These are phyloP conservation scores for Zalaria sp. DNA, from an alignment of 2,329 filamentous ascomycete genomes.

Conservation along the genomic window DNA sequence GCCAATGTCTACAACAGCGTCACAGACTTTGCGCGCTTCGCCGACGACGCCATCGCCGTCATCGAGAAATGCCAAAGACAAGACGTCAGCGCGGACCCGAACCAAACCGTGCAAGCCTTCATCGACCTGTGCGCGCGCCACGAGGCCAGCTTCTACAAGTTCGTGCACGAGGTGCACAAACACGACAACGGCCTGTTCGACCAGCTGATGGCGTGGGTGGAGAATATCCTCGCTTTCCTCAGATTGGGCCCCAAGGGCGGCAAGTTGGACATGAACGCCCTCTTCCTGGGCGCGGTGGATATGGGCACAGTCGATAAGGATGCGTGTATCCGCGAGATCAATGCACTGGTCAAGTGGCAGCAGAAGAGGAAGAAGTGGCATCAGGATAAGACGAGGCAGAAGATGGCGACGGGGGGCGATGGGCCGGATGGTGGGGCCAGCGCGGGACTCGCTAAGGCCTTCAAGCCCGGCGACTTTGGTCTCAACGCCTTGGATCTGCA, in stretches of 20 bases:
- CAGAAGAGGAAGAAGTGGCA: slow-evolving; percentile 96
- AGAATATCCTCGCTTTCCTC: slow-evolving; percentile 86
- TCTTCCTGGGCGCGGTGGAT: slow-evolving; percentile 69
- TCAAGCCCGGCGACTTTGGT: slow-evolving; percentile 78
- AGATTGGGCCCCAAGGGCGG: slow-evolving; percentile 64
- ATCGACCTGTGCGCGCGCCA: slow-evolving; percentile 93
- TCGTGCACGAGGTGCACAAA: slow-evolving; percentile 92
- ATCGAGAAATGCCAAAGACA: slow-evolving; percentile 53
- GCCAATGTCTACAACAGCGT: slow-evolving; percentile 97
- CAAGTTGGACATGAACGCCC: slow-evolving; percentile 83
- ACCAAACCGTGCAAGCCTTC: slow-evolving; percentile 95
- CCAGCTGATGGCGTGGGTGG: slow-evolving; percentile 92
- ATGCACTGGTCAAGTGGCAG: slow-evolving; percentile 83
- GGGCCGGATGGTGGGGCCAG: slow-evolving; percentile 26
- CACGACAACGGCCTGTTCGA: slow-evolving; percentile 96
- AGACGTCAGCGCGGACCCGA: slow-evolving; percentile 87
- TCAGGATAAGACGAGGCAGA: slow-evolving; percentile 91
- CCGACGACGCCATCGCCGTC: slow-evolving; percentile 82
- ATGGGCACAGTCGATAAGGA: slow-evolving; percentile 54
- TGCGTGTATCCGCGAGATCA: slow-evolving; percentile 64
- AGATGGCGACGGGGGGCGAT: slow-evolving; percentile 73
- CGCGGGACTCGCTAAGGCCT: slow-evolving; percentile 40
- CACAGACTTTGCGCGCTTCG: slow-evolving; percentile 86
- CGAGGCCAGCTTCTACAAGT: slow-evolving; percentile 96
- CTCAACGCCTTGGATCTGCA: slow-evolving; percentile 75